Evolutionary conservation across 306 rosid species (phyloP), one percentile per base, ranked within the genome.

Genomic region (Erythrophleum fordii): DNA sequence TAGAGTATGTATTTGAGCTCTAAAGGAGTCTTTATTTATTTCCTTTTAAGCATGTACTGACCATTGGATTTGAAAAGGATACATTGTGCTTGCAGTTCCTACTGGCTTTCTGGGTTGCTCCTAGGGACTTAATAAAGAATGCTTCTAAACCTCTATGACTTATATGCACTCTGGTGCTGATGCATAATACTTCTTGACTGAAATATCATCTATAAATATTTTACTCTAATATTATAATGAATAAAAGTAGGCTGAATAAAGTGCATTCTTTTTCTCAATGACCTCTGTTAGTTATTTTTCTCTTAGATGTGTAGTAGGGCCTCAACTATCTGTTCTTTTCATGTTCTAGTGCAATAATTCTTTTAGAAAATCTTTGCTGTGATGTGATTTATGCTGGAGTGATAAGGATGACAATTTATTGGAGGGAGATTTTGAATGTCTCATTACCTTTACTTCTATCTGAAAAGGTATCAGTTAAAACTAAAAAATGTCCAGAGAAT

Each of bases 401-500:
- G n/a, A n/a, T n/a, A n/a, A n/a, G n/a, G n/a, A n/a, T n/a, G 26
- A 25, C 59, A 76, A 58, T 76, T 76, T 76, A 5, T 14, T 58
- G 12, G n/a, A 20, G n/a, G 46, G 56, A 72, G n/a, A 31, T 65
- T 22, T 11, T 46, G 12, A 72, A 73, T 72, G 49, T n/a, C 58
- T 22, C 28, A 51, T 17, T 45, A 29, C 46, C 0, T 45, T 20
- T 26, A 22, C 44, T 46, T 60, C 60, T 45, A 55, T 64, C 31
- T n/a, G 8, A 70, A 62, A 68, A 70, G 56, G 69, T 83, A 37
- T 29, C 25, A 16, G n/a, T 25, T 44, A 23, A 18, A 3, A 39
- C n/a, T n/a, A n/a, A n/a, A n/a, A n/a, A n/a, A 31, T 77, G 58
- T 77, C 23, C 46, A 20, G 48, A 39, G 55, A 79, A 62, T 62